Evolutionary conservation across 139 green algal genomes (phyloP), one percentile per base, ranked within the genome.

Genomic region (Spirogloea muscicola): DNA sequence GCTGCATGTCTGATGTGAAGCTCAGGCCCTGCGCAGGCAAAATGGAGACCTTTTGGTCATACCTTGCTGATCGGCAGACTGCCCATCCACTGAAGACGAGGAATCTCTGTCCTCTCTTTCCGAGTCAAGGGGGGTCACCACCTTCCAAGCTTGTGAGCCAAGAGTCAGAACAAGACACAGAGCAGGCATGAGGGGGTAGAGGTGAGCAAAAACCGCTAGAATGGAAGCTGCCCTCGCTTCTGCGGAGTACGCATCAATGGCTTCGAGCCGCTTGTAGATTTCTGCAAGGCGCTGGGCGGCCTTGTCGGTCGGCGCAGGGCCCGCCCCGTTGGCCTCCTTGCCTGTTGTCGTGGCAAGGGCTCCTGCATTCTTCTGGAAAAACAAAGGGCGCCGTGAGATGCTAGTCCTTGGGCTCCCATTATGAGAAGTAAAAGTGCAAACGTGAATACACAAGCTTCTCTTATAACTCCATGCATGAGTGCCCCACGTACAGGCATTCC

Each of bases 211-310:
- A n/a, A 82, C 75, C 25, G 64, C 63, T 3, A 88, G 49, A 39
- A 88, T 87, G 27, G 42, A 64, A 10, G 74, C 82, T 4, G 84
- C 84, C 16, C 84, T 27, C 0, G 83, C 44, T 29, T 83, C 69
- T 5, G 84, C 84, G 1, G 63, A 71, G 57, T 88, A 87, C 5
- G 77, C 64, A 41, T 82, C 83, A 38, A 88, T 81, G n/a, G 74
- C 77, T 31, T 88, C 84, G 49, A 88, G 68, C 41, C 82, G 79
- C 68, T 87, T 84, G 62, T 88, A 88, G 18, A 88, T 63, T 16
- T 66, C 38, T 21, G 75, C 61, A 13, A 82, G 58, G 51, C 75
- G 4, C 33, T 80, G 38, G 36, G 41, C 58, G 4, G 13, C 38
- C 6, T 27, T 18, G 38, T 77, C 42, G n/a, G 38, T 66, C 42